phyloP scores from a whole-genome alignment of 768 basidiomycete genomes.

The Rhodotorula graminis region DNA sequence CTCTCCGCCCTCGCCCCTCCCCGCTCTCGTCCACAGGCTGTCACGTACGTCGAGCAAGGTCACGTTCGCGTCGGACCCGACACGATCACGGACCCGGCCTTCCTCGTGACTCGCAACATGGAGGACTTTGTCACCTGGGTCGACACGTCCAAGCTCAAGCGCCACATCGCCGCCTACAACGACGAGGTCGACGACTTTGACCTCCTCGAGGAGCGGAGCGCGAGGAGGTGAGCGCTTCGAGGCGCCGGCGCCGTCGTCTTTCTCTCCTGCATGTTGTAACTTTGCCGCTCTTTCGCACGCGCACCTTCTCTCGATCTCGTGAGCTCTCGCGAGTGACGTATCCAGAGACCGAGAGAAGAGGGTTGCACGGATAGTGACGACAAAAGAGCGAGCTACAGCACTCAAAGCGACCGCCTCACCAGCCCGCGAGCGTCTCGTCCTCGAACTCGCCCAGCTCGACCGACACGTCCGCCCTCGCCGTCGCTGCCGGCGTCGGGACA shows the following conservation, averaged over 20 bases:
- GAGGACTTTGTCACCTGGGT: slow-evolving; percentile 99
- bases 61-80: slow-evolving; percentile 96
- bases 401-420: neutral
- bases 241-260: neutral
- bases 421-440: neutral
- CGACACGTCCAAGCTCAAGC: slow-evolving; percentile 91
- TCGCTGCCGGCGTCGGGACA: neutral
- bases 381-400: too few relatives aligned
- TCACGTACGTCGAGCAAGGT: slow-evolving; percentile 95
- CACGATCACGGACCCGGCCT: slow-evolving; percentile 92
- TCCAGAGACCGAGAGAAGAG: neutral
- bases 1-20: neutral
- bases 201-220: slow-evolving; percentile 46
- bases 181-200: slow-evolving; percentile 89
- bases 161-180: slow-evolving; percentile 92
- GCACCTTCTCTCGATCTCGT: too few relatives aligned
- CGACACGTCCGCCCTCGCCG: neutral
- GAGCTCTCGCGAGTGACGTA: too few relatives aligned
- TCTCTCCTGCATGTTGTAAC: neutral
- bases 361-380: too few relatives aligned
- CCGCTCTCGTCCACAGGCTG: slow-evolving; percentile 58
- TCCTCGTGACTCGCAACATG: slow-evolving; percentile 91
- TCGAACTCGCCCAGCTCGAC: neutral
- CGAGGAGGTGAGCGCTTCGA: too few relatives aligned
- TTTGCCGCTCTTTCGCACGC: too few relatives aligned